phyloP scores from a whole-genome alignment of 2,329 filamentous ascomycete genomes.

The Colletotrichum sp. region DNA sequence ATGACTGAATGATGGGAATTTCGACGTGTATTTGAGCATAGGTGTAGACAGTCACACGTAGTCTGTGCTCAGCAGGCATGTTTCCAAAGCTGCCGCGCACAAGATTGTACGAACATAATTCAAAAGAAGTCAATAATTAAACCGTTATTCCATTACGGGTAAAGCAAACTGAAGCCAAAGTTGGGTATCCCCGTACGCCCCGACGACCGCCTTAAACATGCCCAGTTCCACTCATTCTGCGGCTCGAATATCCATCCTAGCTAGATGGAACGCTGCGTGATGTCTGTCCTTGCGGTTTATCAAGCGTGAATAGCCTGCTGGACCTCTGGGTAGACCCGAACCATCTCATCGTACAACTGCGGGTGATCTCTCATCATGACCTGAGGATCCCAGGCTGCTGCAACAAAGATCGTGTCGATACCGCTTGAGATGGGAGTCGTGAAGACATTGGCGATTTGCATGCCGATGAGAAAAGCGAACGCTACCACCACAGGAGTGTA shows the following conservation, averaged over 20 bases:
- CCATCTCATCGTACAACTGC: conserved; percentile 80
- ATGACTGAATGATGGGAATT: too few relatives aligned
- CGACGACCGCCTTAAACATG: rapidly evolving
- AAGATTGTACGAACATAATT: too few relatives aligned
- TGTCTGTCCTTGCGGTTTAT: too few relatives aligned
- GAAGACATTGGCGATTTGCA: conserved; percentile 90
- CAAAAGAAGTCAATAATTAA: background rate
- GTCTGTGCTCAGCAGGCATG: too few relatives aligned
- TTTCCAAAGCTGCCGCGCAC: too few relatives aligned
- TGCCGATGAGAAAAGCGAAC: conserved; percentile 86
- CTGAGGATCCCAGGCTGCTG: conserved; percentile 70
- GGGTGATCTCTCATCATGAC: conserved; percentile 82
- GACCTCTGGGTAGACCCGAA: conserved; percentile 82
- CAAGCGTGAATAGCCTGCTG: conserved; percentile 79
- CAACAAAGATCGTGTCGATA: conserved; percentile 92
- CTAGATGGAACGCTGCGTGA: conserved; percentile 45
- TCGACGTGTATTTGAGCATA: too few relatives aligned
- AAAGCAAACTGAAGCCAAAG: background rate
- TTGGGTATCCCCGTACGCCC: background rate
- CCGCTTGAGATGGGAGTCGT: conserved; percentile 87
- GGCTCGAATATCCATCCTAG: rapidly evolving
- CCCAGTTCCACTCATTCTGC: rapidly evolving
- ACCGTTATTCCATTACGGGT: background rate
- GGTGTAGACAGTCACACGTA: too few relatives aligned
- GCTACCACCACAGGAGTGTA: conserved; percentile 83